These are phyloP conservation scores for Hymenoscyphus infarciens DNA, from an alignment of 2,329 filamentous ascomycete species.

Conservation along the genomic window DNA sequence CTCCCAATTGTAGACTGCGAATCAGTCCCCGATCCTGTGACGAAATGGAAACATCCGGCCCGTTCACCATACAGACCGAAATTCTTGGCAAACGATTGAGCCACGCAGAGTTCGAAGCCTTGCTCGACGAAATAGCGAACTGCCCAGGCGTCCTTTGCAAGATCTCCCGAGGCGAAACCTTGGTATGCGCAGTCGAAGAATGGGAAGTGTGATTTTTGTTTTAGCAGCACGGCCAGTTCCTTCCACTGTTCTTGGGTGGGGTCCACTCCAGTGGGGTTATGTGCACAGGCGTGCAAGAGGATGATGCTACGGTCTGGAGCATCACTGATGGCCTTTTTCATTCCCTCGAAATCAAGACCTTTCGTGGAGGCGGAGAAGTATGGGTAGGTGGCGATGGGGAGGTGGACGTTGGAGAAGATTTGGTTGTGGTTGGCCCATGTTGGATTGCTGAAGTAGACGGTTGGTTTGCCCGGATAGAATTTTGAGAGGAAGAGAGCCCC, in stretches of 20 bases:
- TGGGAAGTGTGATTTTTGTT: slow-evolving; percentile 80
- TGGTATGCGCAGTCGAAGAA: slow-evolving; percentile 99
- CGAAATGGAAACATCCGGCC: slow-evolving; percentile 92
- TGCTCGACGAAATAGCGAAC: slow-evolving; percentile 91
- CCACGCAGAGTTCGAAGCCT: slow-evolving; percentile 83
- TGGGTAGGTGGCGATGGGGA: slow-evolving; percentile 78
- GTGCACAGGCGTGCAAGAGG: slow-evolving; percentile 90
- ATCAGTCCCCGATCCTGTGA: slow-evolving; percentile 68
- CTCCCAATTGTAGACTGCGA: slow-evolving; percentile 57
- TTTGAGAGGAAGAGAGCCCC: slow-evolving; percentile 90
- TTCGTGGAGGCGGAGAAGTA: slow-evolving; percentile 90
- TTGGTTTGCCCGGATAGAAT: slow-evolving; percentile 75
- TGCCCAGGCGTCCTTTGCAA: slow-evolving; percentile 82
- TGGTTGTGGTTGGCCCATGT: slow-evolving; percentile 99
- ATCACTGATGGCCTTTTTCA: slow-evolving; percentile 66
- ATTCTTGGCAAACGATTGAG: slow-evolving; percentile 96
- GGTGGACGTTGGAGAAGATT: slow-evolving; percentile 88
- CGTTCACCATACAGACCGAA: slow-evolving; percentile 97
- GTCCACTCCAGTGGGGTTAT: slow-evolving; percentile 97
- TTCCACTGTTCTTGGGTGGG: slow-evolving; percentile 93
- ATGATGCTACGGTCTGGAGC: slow-evolving; percentile 81
- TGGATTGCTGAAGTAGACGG: slow-evolving; percentile 87
- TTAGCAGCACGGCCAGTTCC: slow-evolving; percentile 75
- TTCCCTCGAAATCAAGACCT: slow-evolving; percentile 87
- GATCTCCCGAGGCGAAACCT: slow-evolving; percentile 90